Conservation (phyloP, 441 rosid genomes). For the Iberis amara region DNA sequence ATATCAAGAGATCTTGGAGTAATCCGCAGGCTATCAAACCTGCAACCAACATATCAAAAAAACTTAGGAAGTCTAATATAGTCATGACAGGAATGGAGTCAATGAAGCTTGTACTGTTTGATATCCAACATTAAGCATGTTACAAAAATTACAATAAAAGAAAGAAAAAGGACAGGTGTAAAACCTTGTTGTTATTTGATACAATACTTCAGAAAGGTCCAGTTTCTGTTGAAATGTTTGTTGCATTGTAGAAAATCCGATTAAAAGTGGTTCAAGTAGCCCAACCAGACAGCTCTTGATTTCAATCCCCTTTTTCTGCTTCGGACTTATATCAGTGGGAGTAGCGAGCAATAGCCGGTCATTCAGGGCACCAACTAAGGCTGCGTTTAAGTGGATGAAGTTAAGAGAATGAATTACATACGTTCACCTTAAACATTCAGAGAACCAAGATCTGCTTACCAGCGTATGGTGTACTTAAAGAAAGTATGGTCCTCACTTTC, state of each 20-base stretch:
- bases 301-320: constrained; percentile 85
- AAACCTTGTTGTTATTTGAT: constrained; percentile 96
- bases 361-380: constrained; percentile 86
- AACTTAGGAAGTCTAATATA: constrained; percentile 1
- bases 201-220: constrained; percentile 81
- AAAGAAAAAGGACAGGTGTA: constrained; percentile 16
- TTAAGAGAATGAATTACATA: constrained; percentile 24
- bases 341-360: constrained; percentile 84
- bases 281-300: constrained; percentile 94
- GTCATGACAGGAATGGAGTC: constrained; percentile 28
- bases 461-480: constrained; percentile 84
- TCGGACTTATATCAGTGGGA: constrained; percentile 86
- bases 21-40: constrained; percentile 95
- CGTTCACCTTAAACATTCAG: constrained; percentile 10
- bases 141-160: too few relatives aligned
- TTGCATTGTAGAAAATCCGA: constrained; percentile 98
- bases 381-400: constrained; percentile 41
- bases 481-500: constrained; percentile 76
- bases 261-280: constrained; percentile 93
- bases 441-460: constrained; percentile 40
- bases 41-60: constrained; percentile 30
- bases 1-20: constrained; percentile 94
- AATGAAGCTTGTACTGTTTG: constrained; percentile 23
- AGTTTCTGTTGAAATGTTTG: constrained; percentile 89
- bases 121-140: too few relatives aligned